Evolutionary conservation across 495 filamentous ascomycete species (phyloP).

Genomic region (Neurospora sp.): DNA sequence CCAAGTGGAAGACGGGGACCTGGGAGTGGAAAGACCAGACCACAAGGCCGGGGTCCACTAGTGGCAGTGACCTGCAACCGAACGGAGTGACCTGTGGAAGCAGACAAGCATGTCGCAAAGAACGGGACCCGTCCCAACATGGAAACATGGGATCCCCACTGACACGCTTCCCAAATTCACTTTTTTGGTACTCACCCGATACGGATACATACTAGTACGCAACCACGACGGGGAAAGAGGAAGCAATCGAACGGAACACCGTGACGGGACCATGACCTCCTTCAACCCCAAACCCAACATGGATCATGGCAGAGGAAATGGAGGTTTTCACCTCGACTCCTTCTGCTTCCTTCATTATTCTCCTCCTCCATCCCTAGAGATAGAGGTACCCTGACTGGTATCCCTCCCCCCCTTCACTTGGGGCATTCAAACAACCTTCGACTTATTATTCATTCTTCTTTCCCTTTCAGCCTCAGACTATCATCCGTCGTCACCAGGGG

Average conservation of each 20-base stretch:
- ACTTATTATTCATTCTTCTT: neutral
- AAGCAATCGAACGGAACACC: neutral
- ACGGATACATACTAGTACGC: neutral
- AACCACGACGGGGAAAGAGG: neutral
- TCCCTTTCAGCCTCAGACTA: neutral
- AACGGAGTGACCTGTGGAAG: neutral
- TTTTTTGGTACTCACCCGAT: neutral
- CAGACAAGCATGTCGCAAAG: neutral
- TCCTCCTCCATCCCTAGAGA: neutral
- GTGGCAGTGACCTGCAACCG: neutral
- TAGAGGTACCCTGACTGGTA: neutral
- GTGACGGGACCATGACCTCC: neutral
- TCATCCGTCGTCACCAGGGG: neutral
- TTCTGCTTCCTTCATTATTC: neutral
- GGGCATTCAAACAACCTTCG: neutral
- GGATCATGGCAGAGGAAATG: neutral
- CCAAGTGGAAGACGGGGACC: neutral
- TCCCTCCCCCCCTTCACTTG: neutral
- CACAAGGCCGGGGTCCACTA: neutral
- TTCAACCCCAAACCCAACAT: neutral
- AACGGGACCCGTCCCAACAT: neutral
- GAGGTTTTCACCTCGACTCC: neutral
- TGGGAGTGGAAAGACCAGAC: neutral
- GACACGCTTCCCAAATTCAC: neutral
- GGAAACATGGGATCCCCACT: neutral